These are phyloP conservation scores for Acanthamoeba castellanii DNA, from an alignment of 208 protist species.

Conservation along the genomic window DNA sequence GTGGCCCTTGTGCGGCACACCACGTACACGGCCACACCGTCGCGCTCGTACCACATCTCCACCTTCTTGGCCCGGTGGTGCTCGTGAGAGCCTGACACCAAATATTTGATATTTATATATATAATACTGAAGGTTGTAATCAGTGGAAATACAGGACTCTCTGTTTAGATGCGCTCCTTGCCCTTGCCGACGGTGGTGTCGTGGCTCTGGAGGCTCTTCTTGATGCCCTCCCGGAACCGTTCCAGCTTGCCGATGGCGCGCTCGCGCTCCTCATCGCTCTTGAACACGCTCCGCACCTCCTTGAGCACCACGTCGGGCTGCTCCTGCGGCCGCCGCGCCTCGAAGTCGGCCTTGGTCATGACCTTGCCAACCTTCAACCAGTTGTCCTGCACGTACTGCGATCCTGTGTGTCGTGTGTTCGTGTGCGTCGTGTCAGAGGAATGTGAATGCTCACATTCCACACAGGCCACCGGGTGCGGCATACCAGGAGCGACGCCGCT, in stretches of 20 bases:
- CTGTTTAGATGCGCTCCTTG: constrained; percentile 49
- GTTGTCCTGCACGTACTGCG: constrained; percentile 41
- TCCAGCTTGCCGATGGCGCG: constrained; percentile 20
- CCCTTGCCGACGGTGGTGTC: neutral
- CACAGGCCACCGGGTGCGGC: neutral
- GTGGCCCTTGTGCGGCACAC: too few species aligned
- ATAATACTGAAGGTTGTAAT: too few species aligned
- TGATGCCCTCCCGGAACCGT: constrained; percentile 15
- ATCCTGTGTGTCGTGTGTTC: neutral
- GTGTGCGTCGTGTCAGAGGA: neutral
- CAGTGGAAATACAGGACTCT: too few species aligned
- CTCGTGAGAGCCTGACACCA: too few species aligned
- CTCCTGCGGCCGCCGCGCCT: neutral
- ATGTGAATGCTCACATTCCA: neutral
- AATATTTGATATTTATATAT: too few species aligned
- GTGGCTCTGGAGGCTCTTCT: constrained; percentile 17
- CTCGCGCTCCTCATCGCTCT: constrained; percentile 8
- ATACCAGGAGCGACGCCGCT: neutral
- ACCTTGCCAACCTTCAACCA: neutral
- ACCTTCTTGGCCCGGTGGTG: too few species aligned
- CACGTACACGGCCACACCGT: too few species aligned
- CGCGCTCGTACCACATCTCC: too few species aligned
- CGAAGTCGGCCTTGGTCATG: constrained; percentile 8
- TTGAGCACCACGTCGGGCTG: constrained; percentile 15
- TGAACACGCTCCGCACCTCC: constrained; percentile 29